Base-by-base conservation (phyloP, 1,284 basidiomycete species). In the Pyrrhoderma lamaoense region DNA sequence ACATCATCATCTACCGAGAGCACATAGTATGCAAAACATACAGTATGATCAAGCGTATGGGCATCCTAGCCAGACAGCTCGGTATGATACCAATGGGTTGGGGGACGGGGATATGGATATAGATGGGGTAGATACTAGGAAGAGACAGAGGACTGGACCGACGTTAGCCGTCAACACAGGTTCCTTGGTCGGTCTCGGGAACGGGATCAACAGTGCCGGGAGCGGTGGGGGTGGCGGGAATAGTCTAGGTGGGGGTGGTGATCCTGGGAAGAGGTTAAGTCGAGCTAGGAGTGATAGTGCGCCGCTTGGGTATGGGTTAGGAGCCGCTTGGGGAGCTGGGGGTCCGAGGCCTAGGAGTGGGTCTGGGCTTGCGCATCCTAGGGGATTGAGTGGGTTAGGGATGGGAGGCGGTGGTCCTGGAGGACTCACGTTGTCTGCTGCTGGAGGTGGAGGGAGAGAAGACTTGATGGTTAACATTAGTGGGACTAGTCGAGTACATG, bases 1-100 rank as follows among this genome's bases (percentile, higher is more conserved):
- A 11, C 27, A 67, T 7, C 69, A 68, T 53, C 63, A 69, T 14
- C 71, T 78, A 40, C 77, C 77, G 37, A 67, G 78, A 39, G 79
- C 82, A 58, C 78, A 79, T 51, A 77, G 74, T 54, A 79, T 76
- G 67, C 78, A 79, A 58, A 78, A 79, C 53, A 67, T 76, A 36
- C 58, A 59, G 38, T 40, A 64, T 52, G 38, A 16, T 40, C 21
- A 16, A 14, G 38, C 38, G 16, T 40, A 40, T 22, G 38, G 35
- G 11, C 11, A 16, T 37, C 47, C 57, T 36, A 54, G 55, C 37
- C 56, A 51, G 35, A 22, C 55, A 21, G 48, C 34, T 18, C 14
- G 60, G 58, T 44, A 56, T 11, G 60, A 62, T 45, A n/a, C n/a
- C n/a, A 60, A 58, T 3, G 39, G 34, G 23, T 11, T 31, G 7